A percentile compares a stretch with the other conserved stretches of the same genome.
These are phyloP conservation scores for Thoreauomyces humboldtii DNA, from an alignment of 192 early-diverging fungal genomes.

Conservation along the genomic window DNA sequence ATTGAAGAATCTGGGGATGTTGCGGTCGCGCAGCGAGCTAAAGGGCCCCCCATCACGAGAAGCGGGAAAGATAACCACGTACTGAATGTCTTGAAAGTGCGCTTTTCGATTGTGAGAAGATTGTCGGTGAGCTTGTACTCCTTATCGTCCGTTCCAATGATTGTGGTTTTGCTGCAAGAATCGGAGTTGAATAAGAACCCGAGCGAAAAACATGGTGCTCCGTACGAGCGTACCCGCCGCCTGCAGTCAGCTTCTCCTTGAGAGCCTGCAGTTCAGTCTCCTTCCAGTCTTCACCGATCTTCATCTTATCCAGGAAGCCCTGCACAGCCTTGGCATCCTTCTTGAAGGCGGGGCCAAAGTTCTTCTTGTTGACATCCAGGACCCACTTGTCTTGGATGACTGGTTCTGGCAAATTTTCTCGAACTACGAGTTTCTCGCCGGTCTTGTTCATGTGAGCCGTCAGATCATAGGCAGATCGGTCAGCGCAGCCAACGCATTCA, in stretches of 20 bases:
- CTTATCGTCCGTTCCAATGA: slow-evolving; percentile 62
- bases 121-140: slow-evolving; percentile 61
- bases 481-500: slow-evolving; percentile 99
- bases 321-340: slow-evolving; percentile 87
- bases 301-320: slow-evolving; percentile 67
- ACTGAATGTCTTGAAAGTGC: slow-evolving; percentile 50
- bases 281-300: slow-evolving; percentile 30
- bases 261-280: slow-evolving; percentile 55
- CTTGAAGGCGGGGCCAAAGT: slow-evolving; percentile 92
- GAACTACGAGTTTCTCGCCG: slow-evolving; percentile 91
- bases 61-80: slow-evolving; percentile 14
- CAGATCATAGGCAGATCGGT: slow-evolving; percentile 97
- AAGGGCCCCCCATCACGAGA: not conserved
- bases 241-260: slow-evolving; percentile 46
- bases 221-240: too few relatives aligned
- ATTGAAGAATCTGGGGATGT: not conserved
- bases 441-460: slow-evolving; percentile 86
- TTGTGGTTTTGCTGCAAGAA: slow-evolving; percentile 37
- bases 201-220: too few relatives aligned
- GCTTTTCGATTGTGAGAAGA: slow-evolving; percentile 45
- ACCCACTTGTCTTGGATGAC: slow-evolving; percentile 69
- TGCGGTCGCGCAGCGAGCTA: not conserved
- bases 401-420: slow-evolving; percentile 83
- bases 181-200: not conserved
- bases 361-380: slow-evolving; percentile 84